A percentile compares a stretch with the other conserved stretches of the same genome.
These are phyloP conservation scores for Fusarium sp. DNA, from an alignment of 2,329 filamentous ascomycete species.

Conservation along the genomic window DNA sequence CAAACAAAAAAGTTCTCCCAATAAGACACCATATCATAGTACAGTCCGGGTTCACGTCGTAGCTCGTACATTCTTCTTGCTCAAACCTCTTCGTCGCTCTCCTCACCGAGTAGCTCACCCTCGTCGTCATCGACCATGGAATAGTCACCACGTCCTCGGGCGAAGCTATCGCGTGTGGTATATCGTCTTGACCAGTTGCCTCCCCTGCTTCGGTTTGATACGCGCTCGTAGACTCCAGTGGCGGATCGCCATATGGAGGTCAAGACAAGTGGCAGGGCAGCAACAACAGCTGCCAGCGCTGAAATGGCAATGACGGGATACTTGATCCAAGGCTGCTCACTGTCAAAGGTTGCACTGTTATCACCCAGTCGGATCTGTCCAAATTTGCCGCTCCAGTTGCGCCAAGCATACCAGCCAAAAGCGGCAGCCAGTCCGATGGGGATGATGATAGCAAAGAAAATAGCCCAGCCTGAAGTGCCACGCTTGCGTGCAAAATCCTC, in stretches of 20 bases:
- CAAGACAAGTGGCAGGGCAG: conserved; percentile 74
- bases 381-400: conserved; percentile 87
- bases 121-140: conserved; percentile 90
- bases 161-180: conserved; percentile 88
- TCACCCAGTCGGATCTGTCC: conserved; percentile 92
- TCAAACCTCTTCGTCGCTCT: conserved; percentile 85
- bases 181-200: conserved; percentile 72
- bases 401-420: conserved; percentile 85
- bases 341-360: conserved; percentile 61
- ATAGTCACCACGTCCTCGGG: conserved; percentile 86
- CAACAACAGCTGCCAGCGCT: conserved; percentile 66
- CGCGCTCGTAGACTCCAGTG: conserved; percentile 59
- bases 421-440: conserved; percentile 75
- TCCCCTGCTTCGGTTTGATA: conserved; percentile 58
- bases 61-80: conserved; percentile 23
- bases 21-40: conserved; percentile 20
- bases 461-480: conserved; percentile 72
- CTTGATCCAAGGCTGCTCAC: conserved; percentile 78
- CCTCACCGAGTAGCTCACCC: conserved; percentile 90
- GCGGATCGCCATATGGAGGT: conserved; percentile 75
- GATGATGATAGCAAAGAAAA: conserved; percentile 86
- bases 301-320: conserved; percentile 81
- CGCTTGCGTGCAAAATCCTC: conserved; percentile 79
- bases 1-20: conserved; percentile 15
- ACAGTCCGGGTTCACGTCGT: conserved; percentile 15